Evolutionary conservation across 331 rosid species (phyloP).

Genomic region (Ulmus americana): DNA sequence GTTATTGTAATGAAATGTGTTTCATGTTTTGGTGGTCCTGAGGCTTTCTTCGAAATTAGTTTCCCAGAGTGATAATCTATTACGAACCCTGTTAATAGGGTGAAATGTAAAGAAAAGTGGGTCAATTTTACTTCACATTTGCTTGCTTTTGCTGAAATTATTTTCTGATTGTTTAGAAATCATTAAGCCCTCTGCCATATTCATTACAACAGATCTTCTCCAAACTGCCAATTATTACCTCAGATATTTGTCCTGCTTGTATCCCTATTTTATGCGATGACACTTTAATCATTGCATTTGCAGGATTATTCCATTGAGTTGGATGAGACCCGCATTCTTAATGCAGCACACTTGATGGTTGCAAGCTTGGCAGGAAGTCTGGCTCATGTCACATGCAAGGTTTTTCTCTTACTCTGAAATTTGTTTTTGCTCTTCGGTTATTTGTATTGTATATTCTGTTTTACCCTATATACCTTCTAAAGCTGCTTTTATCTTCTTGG

Average conservation of each 20-base stretch:
- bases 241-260: conserved; percentile 4
- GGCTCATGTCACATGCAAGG: conserved; percentile 99
- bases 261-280: conserved; percentile 6
- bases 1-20: too few relatives aligned
- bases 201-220: background rate
- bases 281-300: conserved; percentile 17
- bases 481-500: conserved; percentile 2
- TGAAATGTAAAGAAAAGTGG: too few relatives aligned
- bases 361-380: conserved; percentile 94
- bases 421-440: conserved; percentile 11
- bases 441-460: background rate
- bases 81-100: too few relatives aligned
- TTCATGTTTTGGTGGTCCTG: too few relatives aligned
- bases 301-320: conserved; percentile 98
- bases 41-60: too few relatives aligned
- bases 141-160: background rate
- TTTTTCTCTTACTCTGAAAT: conserved; percentile 22
- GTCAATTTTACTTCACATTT: too few relatives aligned
- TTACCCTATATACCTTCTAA: too few relatives aligned
- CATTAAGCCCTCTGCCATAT: background rate
- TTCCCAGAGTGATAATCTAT: too few relatives aligned
- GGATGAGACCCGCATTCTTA: conserved; percentile 78
- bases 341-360: conserved; percentile 97
- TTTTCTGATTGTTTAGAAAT: background rate
- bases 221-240: background rate